These are phyloP conservation scores for Ascoidea tarda DNA, from an alignment of 805 yeast species.

Conservation along the genomic window DNA sequence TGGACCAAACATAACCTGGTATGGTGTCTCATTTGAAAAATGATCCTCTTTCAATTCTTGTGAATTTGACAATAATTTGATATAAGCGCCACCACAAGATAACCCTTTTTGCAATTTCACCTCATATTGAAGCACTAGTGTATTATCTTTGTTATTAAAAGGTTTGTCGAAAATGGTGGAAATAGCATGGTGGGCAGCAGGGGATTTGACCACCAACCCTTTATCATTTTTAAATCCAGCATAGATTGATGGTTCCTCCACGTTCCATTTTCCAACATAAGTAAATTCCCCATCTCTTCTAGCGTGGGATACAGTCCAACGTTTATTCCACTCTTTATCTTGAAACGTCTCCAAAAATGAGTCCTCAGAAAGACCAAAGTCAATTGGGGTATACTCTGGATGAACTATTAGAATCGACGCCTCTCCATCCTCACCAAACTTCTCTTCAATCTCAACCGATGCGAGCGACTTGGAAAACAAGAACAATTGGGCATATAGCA, in stretches of 20 bases:
- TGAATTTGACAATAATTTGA: constrained; percentile 47
- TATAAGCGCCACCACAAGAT: constrained; percentile 81
- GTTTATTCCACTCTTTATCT: constrained; percentile 22
- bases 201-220: constrained; percentile 63
- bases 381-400: neutral
- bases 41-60: constrained; percentile 24
- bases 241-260: constrained; percentile 45
- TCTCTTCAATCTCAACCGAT: too few relatives aligned
- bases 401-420: neutral
- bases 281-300: constrained; percentile 36
- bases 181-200: constrained; percentile 76
- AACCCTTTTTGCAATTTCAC: constrained; percentile 71
- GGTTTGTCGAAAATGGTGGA: constrained; percentile 43
- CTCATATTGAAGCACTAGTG: constrained; percentile 80
- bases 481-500: too few relatives aligned
- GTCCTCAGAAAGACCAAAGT: constrained; percentile 18
- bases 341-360: constrained; percentile 58
- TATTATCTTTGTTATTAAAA: constrained; percentile 44
- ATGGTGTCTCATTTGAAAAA: constrained; percentile 55
- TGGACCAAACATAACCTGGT: constrained; percentile 89
- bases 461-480: too few relatives aligned
- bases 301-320: constrained; percentile 53
- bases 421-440: too few relatives aligned
- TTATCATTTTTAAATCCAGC: constrained; percentile 53
- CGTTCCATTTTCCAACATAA: constrained; percentile 64